Percentiles rank a stretch among this genome's conserved stretches.
Evolutionary conservation across 1,284 basidiomycete genomes (phyloP).

Genomic region (Grifola frondosa): DNA sequence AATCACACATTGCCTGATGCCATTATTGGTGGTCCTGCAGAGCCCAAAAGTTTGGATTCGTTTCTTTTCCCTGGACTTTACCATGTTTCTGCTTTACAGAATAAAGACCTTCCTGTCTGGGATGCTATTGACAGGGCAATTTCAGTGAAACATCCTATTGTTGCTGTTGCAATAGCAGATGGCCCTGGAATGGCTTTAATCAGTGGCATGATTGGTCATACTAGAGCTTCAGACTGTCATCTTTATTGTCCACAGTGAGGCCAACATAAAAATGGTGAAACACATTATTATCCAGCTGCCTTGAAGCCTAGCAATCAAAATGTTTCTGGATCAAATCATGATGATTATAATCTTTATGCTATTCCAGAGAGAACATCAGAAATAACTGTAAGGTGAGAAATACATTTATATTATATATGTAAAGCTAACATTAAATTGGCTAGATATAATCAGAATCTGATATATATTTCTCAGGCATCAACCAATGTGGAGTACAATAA

Average conservation of each 20-base stretch:
- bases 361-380: conserved; percentile 28
- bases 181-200: conserved; percentile 24
- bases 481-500: conserved; percentile 27
- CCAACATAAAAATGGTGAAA: conserved; percentile 27
- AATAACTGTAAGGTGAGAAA: conserved; percentile 22
- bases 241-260: conserved; percentile 31
- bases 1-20: conserved; percentile 18
- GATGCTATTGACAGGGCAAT: conserved; percentile 4
- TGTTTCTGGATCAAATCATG: too few relatives aligned
- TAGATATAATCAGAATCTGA: conserved; percentile 17
- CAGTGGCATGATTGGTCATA: conserved; percentile 34
- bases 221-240: conserved; percentile 31
- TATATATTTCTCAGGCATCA: conserved; percentile 5
- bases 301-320: too few relatives aligned
- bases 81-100: conserved; percentile 17
- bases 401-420: conserved; percentile 31
- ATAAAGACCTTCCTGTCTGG: conserved; percentile 18
- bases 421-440: too few relatives aligned
- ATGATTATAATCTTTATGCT: too few relatives aligned
- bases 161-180: conserved; percentile 19
- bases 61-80: conserved; percentile 22
- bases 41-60: conserved; percentile 22
- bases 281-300: conserved; percentile 21
- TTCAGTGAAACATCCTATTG: conserved; percentile 11
- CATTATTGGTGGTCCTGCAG: conserved; percentile 24